phyloP scores from a whole-genome alignment of 495 filamentous ascomycete species.

The Trichoderma asperelloides region DNA sequence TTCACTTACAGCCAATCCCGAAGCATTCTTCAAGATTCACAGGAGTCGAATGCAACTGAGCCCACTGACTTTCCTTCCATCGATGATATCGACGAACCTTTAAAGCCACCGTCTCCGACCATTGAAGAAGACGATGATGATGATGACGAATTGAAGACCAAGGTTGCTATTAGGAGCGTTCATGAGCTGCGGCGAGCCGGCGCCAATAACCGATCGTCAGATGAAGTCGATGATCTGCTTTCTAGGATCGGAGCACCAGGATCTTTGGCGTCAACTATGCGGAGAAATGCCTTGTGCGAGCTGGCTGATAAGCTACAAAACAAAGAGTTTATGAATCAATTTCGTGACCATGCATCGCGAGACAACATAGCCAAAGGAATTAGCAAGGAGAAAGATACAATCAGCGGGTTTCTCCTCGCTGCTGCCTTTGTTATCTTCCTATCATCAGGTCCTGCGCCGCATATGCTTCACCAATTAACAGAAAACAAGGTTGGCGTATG shows the following conservation, averaged over 20 bases:
- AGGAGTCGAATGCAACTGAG: constrained; percentile 19
- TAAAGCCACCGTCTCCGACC: constrained; percentile 20
- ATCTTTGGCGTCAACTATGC: constrained; percentile 36
- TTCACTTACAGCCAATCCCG: constrained; percentile 42
- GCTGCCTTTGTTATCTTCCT: constrained; percentile 50
- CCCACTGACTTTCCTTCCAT: constrained; percentile 9
- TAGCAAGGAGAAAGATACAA: constrained; percentile 41
- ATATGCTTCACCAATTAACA: constrained; percentile 42
- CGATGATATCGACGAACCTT: constrained; percentile 18
- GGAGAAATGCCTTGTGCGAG: constrained; percentile 49
- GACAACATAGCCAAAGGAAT: constrained; percentile 52
- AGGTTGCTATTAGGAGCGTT: constrained; percentile 63
- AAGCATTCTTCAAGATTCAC: constrained; percentile 36
- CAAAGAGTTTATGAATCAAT: constrained; percentile 55
- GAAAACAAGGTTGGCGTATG: constrained; percentile 40
- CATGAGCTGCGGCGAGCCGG: constrained; percentile 87
- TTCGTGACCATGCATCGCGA: constrained; percentile 67
- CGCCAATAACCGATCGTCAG: constrained; percentile 69
- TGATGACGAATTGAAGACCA: constrained; percentile 45
- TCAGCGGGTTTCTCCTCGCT: constrained; percentile 50
- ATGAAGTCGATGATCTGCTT: constrained; percentile 72
- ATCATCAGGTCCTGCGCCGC: constrained; percentile 37
- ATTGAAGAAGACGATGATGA: constrained; percentile 36
- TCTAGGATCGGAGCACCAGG: constrained; percentile 65
- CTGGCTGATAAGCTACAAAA: constrained; percentile 66